Evolutionary conservation across 192 early-diverging fungal species (phyloP).

Genomic region (Pilobolus umbonatus): DNA sequence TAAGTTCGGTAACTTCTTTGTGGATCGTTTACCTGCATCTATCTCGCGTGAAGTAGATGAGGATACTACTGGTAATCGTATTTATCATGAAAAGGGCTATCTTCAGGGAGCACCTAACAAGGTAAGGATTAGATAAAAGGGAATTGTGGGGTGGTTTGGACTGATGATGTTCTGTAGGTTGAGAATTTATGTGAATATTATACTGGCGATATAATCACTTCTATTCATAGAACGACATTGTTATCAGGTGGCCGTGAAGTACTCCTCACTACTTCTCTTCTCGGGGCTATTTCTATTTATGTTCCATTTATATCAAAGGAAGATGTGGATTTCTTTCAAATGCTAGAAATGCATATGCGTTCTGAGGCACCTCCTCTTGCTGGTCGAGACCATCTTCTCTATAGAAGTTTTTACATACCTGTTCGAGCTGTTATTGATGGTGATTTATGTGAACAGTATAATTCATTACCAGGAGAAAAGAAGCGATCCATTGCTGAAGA

Average conservation of each 20-base stretch:
- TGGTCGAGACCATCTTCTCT: slow-evolving; percentile 86
- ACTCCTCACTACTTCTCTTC: slow-evolving; percentile 80
- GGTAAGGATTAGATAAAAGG: slow-evolving; percentile 32
- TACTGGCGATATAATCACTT: slow-evolving; percentile 84
- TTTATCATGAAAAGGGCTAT: slow-evolving; percentile 76
- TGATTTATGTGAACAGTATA: slow-evolving; percentile 89
- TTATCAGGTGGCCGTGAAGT: slow-evolving; percentile 84
- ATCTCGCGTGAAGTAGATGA: slow-evolving; percentile 75
- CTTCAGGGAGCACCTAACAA: slow-evolving; percentile 85
- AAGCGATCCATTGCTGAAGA: slow-evolving; percentile 78
- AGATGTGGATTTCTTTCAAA: slow-evolving; percentile 91
- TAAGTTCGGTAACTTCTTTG: slow-evolving; percentile 95
- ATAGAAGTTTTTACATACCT: slow-evolving; percentile 76
- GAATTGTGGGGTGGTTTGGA: neutral
- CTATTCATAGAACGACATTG: slow-evolving; percentile 70
- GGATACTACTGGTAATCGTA: slow-evolving; percentile 79
- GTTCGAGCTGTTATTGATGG: slow-evolving; percentile 79
- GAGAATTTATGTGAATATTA: slow-evolving; percentile 72
- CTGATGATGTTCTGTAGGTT: slow-evolving; percentile 36
- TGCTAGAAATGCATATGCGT: slow-evolving; percentile 87
- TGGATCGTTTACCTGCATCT: slow-evolving; percentile 63
- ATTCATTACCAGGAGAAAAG: slow-evolving; percentile 66
- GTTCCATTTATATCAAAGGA: slow-evolving; percentile 85
- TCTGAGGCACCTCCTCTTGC: slow-evolving; percentile 63
- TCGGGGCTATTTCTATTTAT: slow-evolving; percentile 80